Base-by-base conservation (phyloP, 2,329 filamentous ascomycete species). In the Fusarium veterinarium region DNA sequence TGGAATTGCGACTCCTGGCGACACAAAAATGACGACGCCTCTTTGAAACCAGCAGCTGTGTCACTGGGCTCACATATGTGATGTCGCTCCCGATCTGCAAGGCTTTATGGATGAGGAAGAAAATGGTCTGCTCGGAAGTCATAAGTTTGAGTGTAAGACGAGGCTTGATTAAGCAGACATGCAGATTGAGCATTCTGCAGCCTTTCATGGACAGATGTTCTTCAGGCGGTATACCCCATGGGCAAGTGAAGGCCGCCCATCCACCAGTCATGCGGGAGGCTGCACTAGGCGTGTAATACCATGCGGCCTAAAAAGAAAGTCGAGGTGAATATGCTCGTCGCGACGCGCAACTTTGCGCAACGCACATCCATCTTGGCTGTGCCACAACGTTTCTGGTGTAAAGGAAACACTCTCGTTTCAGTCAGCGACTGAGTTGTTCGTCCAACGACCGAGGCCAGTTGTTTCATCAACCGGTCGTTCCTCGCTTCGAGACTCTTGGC, bases 401-500 rank as follows among this genome's bases (percentile, higher is more conserved):
- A 60, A 48, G 42, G 25, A 44, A 72, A 51, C 53, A 23, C 55
- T 17, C 58, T 41, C 35, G 52, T 57, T 52, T 59, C 51, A 66
- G 57, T 56, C 66, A 28, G 55, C 37, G 49, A 67, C 56, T 60
- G 59, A 38, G 42, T 37, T 64, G 58, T 59, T 61, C 37, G 60
- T 65, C 58, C 42, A 56, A 67, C 28, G 58, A 55, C 38, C 64
- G 53, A 76, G 56, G 35, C 42, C 70, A 60, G 13, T n/a, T 73
- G 69, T 71, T 73, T 73, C 69, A 68, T 69, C 58, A 69, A 64
- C 57, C 57, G 66, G 69, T 64, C 44, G 42, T 48, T 63, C 44
- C 64, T 75, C 71, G 73, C 67, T 75, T 72, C 30, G 23, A 28
- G 37, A 41, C 23, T 61, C 75, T 76, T 77, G 75, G 74, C 75